These are phyloP conservation scores for Typha latifolia DNA, from an alignment of 176 grass and related monocot genomes.

Conservation along the genomic window DNA sequence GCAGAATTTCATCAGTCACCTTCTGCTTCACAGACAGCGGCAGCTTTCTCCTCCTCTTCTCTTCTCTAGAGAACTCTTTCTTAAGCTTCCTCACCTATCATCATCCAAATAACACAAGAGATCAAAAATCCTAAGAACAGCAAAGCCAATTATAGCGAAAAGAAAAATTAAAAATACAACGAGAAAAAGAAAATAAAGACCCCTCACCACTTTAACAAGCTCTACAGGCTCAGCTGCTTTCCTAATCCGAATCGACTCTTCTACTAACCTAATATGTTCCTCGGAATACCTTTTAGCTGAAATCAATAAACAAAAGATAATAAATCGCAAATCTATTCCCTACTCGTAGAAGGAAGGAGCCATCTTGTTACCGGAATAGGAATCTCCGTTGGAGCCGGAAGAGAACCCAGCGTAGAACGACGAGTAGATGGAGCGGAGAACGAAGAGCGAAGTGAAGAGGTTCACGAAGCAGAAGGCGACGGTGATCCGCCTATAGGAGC, in stretches of 20 bases:
- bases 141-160: not conserved
- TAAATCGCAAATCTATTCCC: not conserved
- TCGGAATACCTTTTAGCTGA: conserved; percentile 29
- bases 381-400: not conserved
- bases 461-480: conserved; percentile 68
- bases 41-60: conserved; percentile 50
- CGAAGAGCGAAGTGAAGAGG: conserved; percentile 58
- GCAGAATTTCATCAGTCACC: conserved; percentile 50
- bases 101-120: conserved; percentile 9
- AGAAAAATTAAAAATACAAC: too few species aligned
- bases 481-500: conserved; percentile 69
- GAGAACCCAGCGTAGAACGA: conserved; percentile 8
- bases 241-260: conserved; percentile 82
- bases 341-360: not conserved
- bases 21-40: conserved; percentile 54
- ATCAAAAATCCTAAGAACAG: not conserved
- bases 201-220: conserved; percentile 59
- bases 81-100: conserved; percentile 62
- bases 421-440: conserved; percentile 63
- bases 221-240: conserved; percentile 44
- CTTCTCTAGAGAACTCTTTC: conserved; percentile 35
- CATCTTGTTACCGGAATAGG: conserved; percentile 6
- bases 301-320: conserved; percentile 12
- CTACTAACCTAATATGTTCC: conserved; percentile 56
- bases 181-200: too few species aligned